These are phyloP conservation scores for Cubamyces lactineus DNA, from an alignment of 768 basidiomycete genomes.

Conservation along the genomic window DNA sequence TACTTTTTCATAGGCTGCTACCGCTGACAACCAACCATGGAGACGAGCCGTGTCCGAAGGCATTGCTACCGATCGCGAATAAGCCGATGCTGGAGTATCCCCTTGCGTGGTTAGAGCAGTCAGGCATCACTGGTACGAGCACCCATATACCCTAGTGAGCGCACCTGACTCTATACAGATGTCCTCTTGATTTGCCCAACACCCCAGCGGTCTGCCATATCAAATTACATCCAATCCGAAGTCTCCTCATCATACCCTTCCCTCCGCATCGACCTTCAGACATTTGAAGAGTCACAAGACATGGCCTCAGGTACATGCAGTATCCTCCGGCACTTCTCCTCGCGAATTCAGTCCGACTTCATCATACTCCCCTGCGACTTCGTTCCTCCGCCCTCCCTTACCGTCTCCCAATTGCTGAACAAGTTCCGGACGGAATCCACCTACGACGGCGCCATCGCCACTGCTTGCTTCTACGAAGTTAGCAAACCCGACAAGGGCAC, in stretches of 20 bases:
- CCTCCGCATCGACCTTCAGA: slow-evolving; percentile 75
- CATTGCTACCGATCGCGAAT: slow-evolving; percentile 86
- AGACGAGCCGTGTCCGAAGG: slow-evolving; percentile 83
- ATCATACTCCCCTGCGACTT: slow-evolving; percentile 92
- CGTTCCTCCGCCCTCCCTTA: slow-evolving; percentile 73
- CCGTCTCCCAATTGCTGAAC: slow-evolving; percentile 72
- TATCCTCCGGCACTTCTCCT: slow-evolving; percentile 76
- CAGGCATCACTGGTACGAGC: slow-evolving; percentile 76
- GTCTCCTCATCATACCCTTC: slow-evolving; percentile 61
- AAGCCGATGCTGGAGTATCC: slow-evolving; percentile 84
- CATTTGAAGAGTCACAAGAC: slow-evolving; percentile 75
- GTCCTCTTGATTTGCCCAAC: slow-evolving; percentile 86
- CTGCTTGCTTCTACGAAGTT: slow-evolving; percentile 65
- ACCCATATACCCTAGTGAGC: slow-evolving; percentile 7
- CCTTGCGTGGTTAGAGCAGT: slow-evolving; percentile 84
- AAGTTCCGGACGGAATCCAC: slow-evolving; percentile 78
- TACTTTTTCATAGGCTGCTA: slow-evolving; percentile 51
- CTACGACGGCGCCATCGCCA: slow-evolving; percentile 64
- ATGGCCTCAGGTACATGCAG: slow-evolving; percentile 70
- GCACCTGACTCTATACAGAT: slow-evolving; percentile 48
- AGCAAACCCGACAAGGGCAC: slow-evolving; percentile 55
- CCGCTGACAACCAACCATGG: slow-evolving; percentile 78
- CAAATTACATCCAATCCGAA: slow-evolving; percentile 84
- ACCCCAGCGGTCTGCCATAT: slow-evolving; percentile 72
- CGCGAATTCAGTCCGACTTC: slow-evolving; percentile 81